A percentile compares a stretch with the other conserved stretches of the same genome.
phyloP scores from a whole-genome alignment of 2,329 filamentous ascomycete species.

The Penicillium sp. region DNA sequence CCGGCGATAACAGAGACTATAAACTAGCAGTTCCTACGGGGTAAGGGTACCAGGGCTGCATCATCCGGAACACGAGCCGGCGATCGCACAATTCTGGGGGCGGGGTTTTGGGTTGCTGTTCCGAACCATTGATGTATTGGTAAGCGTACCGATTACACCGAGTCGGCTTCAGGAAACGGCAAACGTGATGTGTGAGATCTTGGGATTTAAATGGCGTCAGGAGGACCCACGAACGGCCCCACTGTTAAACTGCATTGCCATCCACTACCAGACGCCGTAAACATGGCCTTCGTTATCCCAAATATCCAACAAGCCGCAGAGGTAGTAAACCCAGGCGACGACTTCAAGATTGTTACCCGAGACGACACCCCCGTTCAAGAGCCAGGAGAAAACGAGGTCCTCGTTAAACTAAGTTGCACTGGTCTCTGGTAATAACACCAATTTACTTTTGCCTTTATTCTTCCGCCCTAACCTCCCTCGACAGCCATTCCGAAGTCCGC shows the following conservation, averaged over 20 bases:
- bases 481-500: constrained; percentile 32
- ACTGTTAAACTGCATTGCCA: background rate
- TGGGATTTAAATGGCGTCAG: background rate
- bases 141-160: background rate
- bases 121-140: background rate
- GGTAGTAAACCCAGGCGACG: background rate
- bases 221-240: background rate
- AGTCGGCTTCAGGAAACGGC: background rate
- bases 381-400: background rate
- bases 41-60: no score
- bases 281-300: background rate
- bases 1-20: no score
- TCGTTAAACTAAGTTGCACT: background rate
- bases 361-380: background rate
- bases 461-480: background rate
- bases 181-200: background rate
- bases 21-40: no score
- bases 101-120: no score
- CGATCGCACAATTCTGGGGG: no score
- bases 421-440: background rate
- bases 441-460: background rate
- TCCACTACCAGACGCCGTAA: background rate
- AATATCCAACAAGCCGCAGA: background rate
- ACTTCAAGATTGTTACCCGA: background rate
- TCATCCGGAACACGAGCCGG: no score